Conservation (phyloP, 805 yeast species). For the Scheffersomyces lignosus region DNA sequence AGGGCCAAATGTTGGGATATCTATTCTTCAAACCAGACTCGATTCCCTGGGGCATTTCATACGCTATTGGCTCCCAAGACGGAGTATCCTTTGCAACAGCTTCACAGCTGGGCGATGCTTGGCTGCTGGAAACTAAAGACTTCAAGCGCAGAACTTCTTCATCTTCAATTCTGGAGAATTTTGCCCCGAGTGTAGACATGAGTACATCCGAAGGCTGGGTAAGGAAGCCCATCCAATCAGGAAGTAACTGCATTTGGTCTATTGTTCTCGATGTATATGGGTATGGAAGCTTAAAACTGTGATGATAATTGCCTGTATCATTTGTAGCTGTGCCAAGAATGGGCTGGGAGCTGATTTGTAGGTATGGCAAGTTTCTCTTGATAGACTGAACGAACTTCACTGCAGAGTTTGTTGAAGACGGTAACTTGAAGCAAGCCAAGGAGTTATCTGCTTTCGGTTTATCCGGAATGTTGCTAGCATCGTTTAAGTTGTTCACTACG, state of each 20-base stretch:
- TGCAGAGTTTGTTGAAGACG: constrained; percentile 37
- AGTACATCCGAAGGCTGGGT: constrained; percentile 15
- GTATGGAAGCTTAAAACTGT: constrained; percentile 9
- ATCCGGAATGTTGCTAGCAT: too few species aligned
- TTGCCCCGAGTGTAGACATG: too few species aligned
- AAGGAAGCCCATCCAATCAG: constrained; percentile 34
- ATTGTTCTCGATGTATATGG: constrained; percentile 1
- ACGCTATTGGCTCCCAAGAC: too few species aligned
- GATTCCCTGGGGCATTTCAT: constrained; percentile 43
- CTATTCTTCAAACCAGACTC: constrained; percentile 35
- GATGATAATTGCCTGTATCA: constrained; percentile 5
- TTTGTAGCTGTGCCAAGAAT: too few species aligned
- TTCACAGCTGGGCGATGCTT: constrained; percentile 3
- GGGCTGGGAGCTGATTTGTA: too few species aligned
- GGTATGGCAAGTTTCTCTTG: constrained; percentile 31
- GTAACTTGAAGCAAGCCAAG: constrained; percentile 43
- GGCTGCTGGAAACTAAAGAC: constrained; percentile 25
- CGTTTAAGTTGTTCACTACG: too few species aligned
- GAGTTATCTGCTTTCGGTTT: too few species aligned
- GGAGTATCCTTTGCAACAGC: constrained; percentile 1
- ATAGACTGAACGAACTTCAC: constrained; percentile 36
- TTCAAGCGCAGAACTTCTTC: constrained; percentile 39
- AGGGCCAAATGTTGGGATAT: constrained; percentile 49
- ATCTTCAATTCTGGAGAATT: constrained; percentile 37
- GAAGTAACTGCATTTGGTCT: constrained; percentile 15